These are phyloP conservation scores for Wickerhamomyces hampshirensis DNA, from an alignment of 805 yeast species.

Conservation along the genomic window DNA sequence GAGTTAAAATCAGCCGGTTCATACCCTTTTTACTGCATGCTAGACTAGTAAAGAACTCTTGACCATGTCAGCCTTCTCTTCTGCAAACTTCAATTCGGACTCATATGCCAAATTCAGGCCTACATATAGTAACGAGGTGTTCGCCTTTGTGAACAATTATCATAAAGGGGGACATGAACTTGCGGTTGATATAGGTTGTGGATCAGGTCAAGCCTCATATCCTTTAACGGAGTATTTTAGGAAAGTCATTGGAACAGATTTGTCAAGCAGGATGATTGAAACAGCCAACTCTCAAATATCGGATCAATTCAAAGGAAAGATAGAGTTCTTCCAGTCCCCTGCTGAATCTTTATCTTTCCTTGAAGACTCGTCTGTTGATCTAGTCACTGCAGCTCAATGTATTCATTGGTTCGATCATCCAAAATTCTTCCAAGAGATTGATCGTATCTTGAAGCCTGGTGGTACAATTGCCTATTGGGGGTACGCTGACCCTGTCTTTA, in stretches of 20 bases:
- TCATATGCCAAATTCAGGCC: conserved; percentile 62
- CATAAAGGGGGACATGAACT: conserved; percentile 33
- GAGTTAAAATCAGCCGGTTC: too few species aligned
- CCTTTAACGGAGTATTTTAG: conserved; percentile 41
- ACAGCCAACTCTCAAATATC: conserved; percentile 32
- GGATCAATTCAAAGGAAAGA: conserved; percentile 9
- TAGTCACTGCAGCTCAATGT: conserved; percentile 78
- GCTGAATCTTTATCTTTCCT: conserved; percentile 24
- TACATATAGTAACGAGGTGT: conserved; percentile 52
- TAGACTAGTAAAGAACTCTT: too few species aligned
- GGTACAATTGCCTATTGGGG: conserved; percentile 80
- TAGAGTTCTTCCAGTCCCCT: conserved; percentile 19
- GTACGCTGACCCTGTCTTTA: conserved; percentile 66
- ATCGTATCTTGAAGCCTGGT: conserved; percentile 44
- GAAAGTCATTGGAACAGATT: conserved; percentile 59
- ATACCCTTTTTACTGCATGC: too few species aligned
- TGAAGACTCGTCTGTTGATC: conserved; percentile 43
- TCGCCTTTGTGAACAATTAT: conserved; percentile 35
- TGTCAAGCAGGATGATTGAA: conserved; percentile 51
- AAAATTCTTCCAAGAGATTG: conserved; percentile 44
- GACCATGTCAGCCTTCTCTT: conserved; percentile 63
- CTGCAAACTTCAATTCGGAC: conserved; percentile 43
- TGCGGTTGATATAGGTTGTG: conserved; percentile 76
- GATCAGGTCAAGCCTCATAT: conserved; percentile 70
- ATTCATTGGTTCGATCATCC: conserved; percentile 78